Percentiles rank a stretch among this genome's conserved stretches.
phyloP scores from a whole-genome alignment of 2,329 filamentous ascomycete genomes.

The Ophiocordyceps unilateralis region DNA sequence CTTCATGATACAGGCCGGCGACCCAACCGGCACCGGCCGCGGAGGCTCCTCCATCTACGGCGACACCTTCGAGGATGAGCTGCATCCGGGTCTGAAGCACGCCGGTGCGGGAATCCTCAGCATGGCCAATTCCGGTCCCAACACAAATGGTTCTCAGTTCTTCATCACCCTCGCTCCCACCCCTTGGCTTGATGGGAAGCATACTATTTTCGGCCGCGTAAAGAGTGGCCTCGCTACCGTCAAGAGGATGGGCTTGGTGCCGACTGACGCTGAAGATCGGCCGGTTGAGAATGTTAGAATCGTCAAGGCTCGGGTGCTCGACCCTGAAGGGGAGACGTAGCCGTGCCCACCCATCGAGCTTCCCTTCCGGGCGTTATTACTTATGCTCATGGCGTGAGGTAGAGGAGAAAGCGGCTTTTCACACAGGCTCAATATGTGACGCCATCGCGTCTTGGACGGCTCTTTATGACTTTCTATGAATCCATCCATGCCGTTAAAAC shows the following conservation, averaged over 20 bases:
- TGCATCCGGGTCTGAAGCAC: conserved; percentile 61
- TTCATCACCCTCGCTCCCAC: conserved; percentile 90
- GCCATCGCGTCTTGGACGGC: neutral
- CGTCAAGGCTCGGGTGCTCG: conserved; percentile 51
- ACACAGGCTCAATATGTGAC: too few species aligned
- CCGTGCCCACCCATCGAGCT: too few species aligned
- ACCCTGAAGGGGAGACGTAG: conserved; percentile 28
- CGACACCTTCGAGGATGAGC: conserved; percentile 88
- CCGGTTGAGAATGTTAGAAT: conserved; percentile 75
- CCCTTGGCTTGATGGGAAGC: conserved; percentile 92
- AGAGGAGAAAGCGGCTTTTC: neutral
- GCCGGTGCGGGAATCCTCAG: conserved; percentile 84
- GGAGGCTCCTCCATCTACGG: conserved; percentile 84
- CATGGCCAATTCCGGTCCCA: conserved; percentile 89
- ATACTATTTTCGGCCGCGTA: conserved; percentile 90
- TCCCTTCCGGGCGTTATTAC: neutral
- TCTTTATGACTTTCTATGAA: neutral
- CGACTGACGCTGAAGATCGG: conserved; percentile 64
- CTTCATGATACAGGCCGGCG: conserved; percentile 94
- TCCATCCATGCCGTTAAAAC: neutral
- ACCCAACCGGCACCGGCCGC: conserved; percentile 83
- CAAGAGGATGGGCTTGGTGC: conserved; percentile 73
- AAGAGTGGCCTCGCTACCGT: conserved; percentile 71
- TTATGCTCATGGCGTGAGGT: neutral
- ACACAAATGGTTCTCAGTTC: conserved; percentile 92